A percentile compares a stretch with the other conserved stretches of the same genome.
These are phyloP conservation scores for Ophiostoma angusticollis DNA, from an alignment of 2,329 filamentous ascomycete species.

Conservation along the genomic window DNA sequence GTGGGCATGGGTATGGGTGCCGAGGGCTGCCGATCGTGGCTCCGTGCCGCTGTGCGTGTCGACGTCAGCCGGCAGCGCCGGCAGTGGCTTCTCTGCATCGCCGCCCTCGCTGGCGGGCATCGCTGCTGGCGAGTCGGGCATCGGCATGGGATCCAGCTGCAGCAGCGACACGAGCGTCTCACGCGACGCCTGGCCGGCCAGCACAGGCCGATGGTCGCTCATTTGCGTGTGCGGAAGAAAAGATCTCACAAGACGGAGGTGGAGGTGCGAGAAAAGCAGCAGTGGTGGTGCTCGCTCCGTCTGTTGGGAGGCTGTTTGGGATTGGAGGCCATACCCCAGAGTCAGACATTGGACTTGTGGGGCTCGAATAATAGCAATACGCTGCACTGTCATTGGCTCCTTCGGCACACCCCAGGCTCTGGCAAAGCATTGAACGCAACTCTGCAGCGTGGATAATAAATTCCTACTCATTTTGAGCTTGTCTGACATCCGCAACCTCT, in stretches of 20 bases:
- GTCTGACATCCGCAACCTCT: too few relatives aligned
- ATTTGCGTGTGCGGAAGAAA: not conserved
- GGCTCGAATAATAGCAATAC: conserved; percentile 7
- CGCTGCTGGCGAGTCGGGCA: conserved; percentile 37
- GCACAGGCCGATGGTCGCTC: conserved; percentile 15
- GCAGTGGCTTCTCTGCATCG: conserved; percentile 34
- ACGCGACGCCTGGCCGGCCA: conserved; percentile 30
- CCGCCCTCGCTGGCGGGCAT: conserved; percentile 15
- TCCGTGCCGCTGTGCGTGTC: not conserved
- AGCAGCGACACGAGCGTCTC: conserved; percentile 53
- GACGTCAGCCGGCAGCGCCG: conserved; percentile 24
- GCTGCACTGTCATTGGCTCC: conserved; percentile 1
- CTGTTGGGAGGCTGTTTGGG: conserved; percentile 2
- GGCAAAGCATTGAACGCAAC: too few relatives aligned
- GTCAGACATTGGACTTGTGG: too few relatives aligned
- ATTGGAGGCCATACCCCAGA: conserved; percentile 11
- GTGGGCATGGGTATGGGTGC: conserved; percentile 33
- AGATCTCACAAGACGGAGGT: not conserved
- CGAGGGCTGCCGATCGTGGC: conserved; percentile 1
- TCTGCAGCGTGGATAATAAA: too few relatives aligned
- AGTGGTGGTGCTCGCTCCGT: not conserved
- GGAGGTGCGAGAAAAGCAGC: not conserved
- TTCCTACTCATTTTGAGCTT: too few relatives aligned
- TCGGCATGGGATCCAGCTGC: conserved; percentile 71
- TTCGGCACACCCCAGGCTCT: too few relatives aligned